Evolutionary conservation across 768 basidiomycete species (phyloP).

Genomic region (Boletus subparvulus): DNA sequence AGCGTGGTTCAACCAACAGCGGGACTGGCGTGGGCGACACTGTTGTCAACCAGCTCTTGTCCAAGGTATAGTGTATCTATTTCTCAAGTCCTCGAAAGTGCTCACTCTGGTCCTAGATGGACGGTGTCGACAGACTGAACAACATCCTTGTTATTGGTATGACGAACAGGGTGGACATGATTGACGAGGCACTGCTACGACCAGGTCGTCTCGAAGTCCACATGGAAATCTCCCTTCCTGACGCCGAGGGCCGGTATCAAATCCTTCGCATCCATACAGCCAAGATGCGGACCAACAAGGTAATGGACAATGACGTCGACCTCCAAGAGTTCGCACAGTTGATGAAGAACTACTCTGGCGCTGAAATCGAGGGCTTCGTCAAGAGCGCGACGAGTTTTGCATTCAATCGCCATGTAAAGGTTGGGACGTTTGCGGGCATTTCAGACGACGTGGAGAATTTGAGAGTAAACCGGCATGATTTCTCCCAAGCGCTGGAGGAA

Average conservation of each 20-base stretch:
- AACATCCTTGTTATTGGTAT: slow-evolving; percentile 99
- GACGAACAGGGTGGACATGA: slow-evolving; percentile 99
- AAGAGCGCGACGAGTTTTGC: slow-evolving; percentile 99
- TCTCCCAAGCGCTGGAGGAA: slow-evolving; percentile 87
- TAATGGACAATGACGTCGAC: slow-evolving; percentile 87
- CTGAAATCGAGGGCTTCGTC: slow-evolving; percentile 92
- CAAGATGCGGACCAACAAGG: slow-evolving; percentile 89
- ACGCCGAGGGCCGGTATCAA: slow-evolving; percentile 88
- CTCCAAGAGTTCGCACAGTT: slow-evolving; percentile 72
- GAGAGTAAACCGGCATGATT: slow-evolving; percentile 83
- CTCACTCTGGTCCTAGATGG: slow-evolving; percentile 65
- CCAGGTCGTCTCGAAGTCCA: slow-evolving; percentile 99
- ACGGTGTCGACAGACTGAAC: slow-evolving; percentile 97
- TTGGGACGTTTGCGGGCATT: slow-evolving; percentile 95
- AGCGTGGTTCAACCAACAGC: slow-evolving; percentile 86
- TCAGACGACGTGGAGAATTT: slow-evolving; percentile 94
- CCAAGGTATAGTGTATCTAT: slow-evolving; percentile 60
- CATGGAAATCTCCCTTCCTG: slow-evolving; percentile 98
- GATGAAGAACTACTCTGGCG: slow-evolving; percentile 98
- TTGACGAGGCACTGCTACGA: slow-evolving; percentile 95
- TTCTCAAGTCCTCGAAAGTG: background rate
- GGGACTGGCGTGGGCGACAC: slow-evolving; percentile 99
- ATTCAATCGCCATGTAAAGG: slow-evolving; percentile 95
- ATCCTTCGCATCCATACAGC: slow-evolving; percentile 93
- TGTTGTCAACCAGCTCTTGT: slow-evolving; percentile 96